These are phyloP conservation scores for Alternaria gansuensis DNA, from an alignment of 2,329 filamentous ascomycete species.

Conservation along the genomic window DNA sequence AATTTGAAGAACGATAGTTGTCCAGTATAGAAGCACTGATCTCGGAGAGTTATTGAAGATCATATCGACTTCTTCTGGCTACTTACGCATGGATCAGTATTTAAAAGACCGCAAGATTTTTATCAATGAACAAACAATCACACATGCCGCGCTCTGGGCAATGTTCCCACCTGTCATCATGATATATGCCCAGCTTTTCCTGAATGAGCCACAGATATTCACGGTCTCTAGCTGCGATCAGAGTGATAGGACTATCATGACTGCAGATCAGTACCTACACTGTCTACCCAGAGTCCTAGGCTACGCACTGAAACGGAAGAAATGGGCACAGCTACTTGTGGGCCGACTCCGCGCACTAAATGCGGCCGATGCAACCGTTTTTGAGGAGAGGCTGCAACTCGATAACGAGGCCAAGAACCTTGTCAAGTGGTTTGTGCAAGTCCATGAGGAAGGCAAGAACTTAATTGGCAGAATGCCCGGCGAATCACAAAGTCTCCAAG, in stretches of 20 bases:
- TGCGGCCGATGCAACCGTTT: background rate
- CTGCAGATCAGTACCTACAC: background rate
- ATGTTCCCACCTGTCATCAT: background rate
- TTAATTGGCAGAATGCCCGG: background rate
- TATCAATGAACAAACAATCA: background rate
- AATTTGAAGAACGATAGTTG: too few species aligned
- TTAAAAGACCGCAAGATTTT: background rate
- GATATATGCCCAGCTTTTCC: background rate
- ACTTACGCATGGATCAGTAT: background rate
- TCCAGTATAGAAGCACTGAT: background rate
- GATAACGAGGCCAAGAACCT: background rate
- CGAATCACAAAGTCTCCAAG: background rate
- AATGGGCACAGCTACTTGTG: background rate
- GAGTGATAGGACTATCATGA: background rate
- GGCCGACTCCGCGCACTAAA: background rate
- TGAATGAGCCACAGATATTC: background rate
- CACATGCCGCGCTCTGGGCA: background rate
- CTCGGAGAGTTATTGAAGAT: background rate
- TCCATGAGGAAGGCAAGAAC: background rate
- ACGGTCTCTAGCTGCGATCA: background rate
- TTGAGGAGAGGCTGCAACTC: background rate
- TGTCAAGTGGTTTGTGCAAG: background rate
- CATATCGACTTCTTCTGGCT: background rate
- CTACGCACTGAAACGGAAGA: constrained; percentile 3
- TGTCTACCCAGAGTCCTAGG: constrained; percentile 1